Conservation (phyloP, 2,329 filamentous ascomycete genomes). For the Dothideomycetes sp. region DNA sequence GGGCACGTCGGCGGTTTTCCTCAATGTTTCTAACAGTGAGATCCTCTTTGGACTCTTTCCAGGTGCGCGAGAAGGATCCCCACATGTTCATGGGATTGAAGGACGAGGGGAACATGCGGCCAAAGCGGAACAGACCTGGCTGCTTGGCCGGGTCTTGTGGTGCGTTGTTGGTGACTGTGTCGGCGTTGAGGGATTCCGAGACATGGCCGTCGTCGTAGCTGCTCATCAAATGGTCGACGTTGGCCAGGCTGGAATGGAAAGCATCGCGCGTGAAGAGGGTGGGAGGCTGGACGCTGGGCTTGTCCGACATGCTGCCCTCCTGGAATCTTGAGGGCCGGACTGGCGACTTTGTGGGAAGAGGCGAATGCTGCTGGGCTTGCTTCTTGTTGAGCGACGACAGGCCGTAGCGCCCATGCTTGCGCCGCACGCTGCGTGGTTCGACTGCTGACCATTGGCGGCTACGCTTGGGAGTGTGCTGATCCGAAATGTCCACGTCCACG, state of each 20-base stretch:
- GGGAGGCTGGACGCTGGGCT: conserved; percentile 61
- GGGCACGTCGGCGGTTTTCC: conserved; percentile 22
- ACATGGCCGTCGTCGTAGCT: conserved; percentile 24
- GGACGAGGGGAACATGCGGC: conserved; percentile 43
- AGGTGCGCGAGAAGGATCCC: conserved; percentile 33
- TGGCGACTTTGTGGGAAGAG: conserved; percentile 14
- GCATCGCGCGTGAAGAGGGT: conserved; percentile 50
- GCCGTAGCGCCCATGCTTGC: conserved; percentile 27
- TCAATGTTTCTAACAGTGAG: conserved; percentile 30
- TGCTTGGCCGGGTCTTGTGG: background rate
- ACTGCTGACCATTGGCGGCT: conserved; percentile 15
- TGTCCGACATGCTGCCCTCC: conserved; percentile 83
- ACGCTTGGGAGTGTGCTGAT: conserved; percentile 14
- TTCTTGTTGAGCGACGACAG: conserved; percentile 27
- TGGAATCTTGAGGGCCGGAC: conserved; percentile 54
- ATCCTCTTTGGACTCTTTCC: conserved; percentile 38
- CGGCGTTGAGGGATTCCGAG: background rate
- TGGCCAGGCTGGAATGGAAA: conserved; percentile 17
- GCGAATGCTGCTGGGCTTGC: conserved; percentile 18
- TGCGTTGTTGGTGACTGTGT: background rate
- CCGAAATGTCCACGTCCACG: too few relatives aligned
- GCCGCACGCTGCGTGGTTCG: conserved; percentile 23
- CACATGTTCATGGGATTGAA: conserved; percentile 46
- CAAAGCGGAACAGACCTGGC: conserved; percentile 44
- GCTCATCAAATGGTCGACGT: conserved; percentile 32